Base-by-base conservation (phyloP, 768 basidiomycete species). In the Boletus tylopilopsis region DNA sequence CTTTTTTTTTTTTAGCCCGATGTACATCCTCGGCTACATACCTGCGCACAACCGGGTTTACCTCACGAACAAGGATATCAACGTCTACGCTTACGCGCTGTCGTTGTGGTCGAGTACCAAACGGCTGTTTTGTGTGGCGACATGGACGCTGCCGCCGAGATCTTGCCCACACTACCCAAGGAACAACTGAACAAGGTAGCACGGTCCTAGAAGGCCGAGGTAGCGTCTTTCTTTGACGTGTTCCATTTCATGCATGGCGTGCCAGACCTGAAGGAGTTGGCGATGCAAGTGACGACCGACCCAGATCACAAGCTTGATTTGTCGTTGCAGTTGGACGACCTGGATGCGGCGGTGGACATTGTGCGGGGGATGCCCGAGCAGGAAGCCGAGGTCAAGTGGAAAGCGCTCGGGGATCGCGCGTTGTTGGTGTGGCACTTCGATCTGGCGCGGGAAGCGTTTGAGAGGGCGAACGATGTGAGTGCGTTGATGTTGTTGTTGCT, bases 51-150 rank as follows among this genome's bases (percentile, higher is more conserved):
- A 92, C 71, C 86, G 90, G 18, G 84, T 98, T 56, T 99, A 96
- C 69, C 85, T 98, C 24, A 82, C 84, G 30, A 92, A 97, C 79
- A 97, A 97, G 73, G 88, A 95, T 60, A 75, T 97, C 73, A 85
- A 87, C 60, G 70, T 97, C 43, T 90, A 79, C 63, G 79, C 80
- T 24, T 98, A 92, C 67, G 68, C 84, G 0, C 76, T 98, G 27
- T 88, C 94, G 0, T 73, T 99, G 82, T 98, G 37, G 90, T 99
- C 22, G 96, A 98, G 69, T 98, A 98, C 64, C 94, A 98, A 68
- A 94, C 92, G 0, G 94, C 94, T 0, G 81, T 98, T 22, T 78
- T 99, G 19, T 83, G 94, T n/a, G 88, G 85, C 2, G 95, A 98
- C 64, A 81, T 87, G 81, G 86, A 85, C 5, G 77, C 79, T 10